Conservation (phyloP, 2,329 filamentous ascomycete genomes). For the Pseudogymnoascus sp. region DNA sequence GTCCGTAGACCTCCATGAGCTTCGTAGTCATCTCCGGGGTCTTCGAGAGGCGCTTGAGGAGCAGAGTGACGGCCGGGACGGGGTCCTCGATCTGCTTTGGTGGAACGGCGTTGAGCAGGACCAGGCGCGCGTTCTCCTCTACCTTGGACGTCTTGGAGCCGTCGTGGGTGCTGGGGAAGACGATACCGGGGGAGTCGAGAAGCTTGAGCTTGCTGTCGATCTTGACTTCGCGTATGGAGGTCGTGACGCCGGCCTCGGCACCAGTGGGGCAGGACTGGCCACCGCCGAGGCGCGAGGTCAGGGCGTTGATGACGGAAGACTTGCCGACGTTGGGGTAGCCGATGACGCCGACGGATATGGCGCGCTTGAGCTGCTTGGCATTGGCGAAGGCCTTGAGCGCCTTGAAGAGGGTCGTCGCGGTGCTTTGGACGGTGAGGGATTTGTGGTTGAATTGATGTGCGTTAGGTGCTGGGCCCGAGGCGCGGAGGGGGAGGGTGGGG, state of each 20-base stretch:
- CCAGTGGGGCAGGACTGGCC: slow-evolving; percentile 75
- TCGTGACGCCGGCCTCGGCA: slow-evolving; percentile 88
- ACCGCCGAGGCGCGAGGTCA: slow-evolving; percentile 68
- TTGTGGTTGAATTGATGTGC: slow-evolving; percentile 90
- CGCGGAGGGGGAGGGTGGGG: slow-evolving; percentile 82
- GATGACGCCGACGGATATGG: slow-evolving; percentile 86
- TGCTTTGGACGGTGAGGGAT: slow-evolving; percentile 78
- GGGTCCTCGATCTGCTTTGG: slow-evolving; percentile 93
- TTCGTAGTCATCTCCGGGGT: slow-evolving; percentile 69
- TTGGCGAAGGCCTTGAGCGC: slow-evolving; percentile 85
- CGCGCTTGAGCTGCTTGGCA: slow-evolving; percentile 75
- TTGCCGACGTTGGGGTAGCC: slow-evolving; percentile 96
- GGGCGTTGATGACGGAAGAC: slow-evolving; percentile 91
- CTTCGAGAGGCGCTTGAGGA: slow-evolving; percentile 72
- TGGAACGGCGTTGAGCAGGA: slow-evolving; percentile 85
- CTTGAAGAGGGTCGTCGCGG: slow-evolving; percentile 76
- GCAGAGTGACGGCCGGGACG: slow-evolving; percentile 73
- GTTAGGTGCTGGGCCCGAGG: slow-evolving; percentile 73
- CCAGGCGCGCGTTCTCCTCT: slow-evolving; percentile 74
- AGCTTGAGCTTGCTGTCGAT: slow-evolving; percentile 90
- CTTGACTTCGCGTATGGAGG: slow-evolving; percentile 81
- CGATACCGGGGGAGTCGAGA: slow-evolving; percentile 88
- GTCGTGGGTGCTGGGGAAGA: slow-evolving; percentile 68
- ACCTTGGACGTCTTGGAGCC: slow-evolving; percentile 48
- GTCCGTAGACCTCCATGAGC: slow-evolving; percentile 74